Conservation (phyloP, 2,329 filamentous ascomycete species). For the Trichophyton rubrum region DNA sequence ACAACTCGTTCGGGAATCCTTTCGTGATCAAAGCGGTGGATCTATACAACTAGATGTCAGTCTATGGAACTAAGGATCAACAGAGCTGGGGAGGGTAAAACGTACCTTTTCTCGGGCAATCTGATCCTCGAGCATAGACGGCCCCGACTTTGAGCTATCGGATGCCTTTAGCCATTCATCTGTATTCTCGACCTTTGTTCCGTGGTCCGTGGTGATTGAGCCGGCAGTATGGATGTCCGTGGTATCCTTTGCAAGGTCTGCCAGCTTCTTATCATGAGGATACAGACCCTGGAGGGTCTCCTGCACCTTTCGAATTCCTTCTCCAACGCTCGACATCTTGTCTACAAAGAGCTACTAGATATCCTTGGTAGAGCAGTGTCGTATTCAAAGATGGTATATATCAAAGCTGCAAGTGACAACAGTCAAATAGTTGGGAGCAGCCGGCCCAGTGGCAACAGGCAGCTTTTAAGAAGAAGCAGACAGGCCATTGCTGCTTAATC, state of each 20-base stretch:
- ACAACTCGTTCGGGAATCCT: slow-evolving; percentile 57
- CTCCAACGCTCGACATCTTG: neutral
- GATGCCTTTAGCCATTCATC: slow-evolving; percentile 65
- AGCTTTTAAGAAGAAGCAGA: neutral
- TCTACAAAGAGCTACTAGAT: neutral
- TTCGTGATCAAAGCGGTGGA: slow-evolving; percentile 60
- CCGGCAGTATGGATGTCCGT: slow-evolving; percentile 47
- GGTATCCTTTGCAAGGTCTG: slow-evolving; percentile 48
- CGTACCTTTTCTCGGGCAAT: slow-evolving; percentile 60
- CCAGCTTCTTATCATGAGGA: slow-evolving; percentile 40
- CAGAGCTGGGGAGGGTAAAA: neutral
- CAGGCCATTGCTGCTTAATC: neutral
- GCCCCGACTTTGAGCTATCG: slow-evolving; percentile 52
- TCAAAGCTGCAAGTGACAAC: neutral
- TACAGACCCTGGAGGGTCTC: slow-evolving; percentile 12
- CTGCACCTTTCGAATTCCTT: slow-evolving; percentile 21
- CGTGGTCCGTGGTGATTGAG: slow-evolving; percentile 63
- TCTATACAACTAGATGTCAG: slow-evolving; percentile 19
- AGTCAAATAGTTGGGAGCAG: neutral
- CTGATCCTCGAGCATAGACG: slow-evolving; percentile 57
- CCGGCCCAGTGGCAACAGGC: neutral
- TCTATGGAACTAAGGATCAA: neutral
- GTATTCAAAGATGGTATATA: neutral
- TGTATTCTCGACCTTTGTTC: slow-evolving; percentile 57
- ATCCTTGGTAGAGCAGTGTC: neutral